These are phyloP conservation scores for Allomyces arbusculus DNA, from an alignment of 192 early-diverging fungal species.

Conservation along the genomic window DNA sequence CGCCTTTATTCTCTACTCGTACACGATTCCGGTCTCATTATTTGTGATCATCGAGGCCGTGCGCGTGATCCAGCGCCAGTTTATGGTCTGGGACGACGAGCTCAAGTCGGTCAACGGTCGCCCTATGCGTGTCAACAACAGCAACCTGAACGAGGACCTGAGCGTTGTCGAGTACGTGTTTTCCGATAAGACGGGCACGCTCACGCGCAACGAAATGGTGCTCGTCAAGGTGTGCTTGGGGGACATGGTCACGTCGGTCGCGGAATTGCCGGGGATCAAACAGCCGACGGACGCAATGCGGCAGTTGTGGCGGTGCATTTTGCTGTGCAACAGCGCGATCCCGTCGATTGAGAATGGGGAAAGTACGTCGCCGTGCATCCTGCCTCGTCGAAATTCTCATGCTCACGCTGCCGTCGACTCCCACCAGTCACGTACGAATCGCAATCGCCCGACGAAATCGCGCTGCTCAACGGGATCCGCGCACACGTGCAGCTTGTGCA, in stretches of 20 bases:
- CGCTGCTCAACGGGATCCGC: neutral
- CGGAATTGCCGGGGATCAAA: no score
- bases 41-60: slow-evolving; percentile 74
- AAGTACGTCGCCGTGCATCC: no score
- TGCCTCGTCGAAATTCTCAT: neutral
- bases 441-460: neutral
- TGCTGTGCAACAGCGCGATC: neutral
- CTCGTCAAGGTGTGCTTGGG: slow-evolving; percentile 24
- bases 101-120: slow-evolving; percentile 16
- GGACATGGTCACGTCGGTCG: no score
- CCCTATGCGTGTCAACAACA: slow-evolving; percentile 36
- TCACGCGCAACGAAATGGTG: slow-evolving; percentile 73
- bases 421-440: slow-evolving; percentile 1
- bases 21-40: slow-evolving; percentile 70
- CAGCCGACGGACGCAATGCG: no score
- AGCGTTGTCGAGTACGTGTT: slow-evolving; percentile 75
- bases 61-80: slow-evolving; percentile 37
- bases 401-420: neutral
- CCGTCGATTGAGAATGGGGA: neutral
- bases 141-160: slow-evolving; percentile 69
- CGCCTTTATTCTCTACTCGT: slow-evolving; percentile 63
- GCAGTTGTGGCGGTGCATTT: neutral
- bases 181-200: slow-evolving; percentile 75
- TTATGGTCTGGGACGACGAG: slow-evolving; percentile 38
- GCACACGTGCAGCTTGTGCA: neutral